A percentile compares a stretch with the other conserved stretches of the same genome.
These are phyloP conservation scores for Perilla frutescens DNA, from an alignment of 257 asterid genomes.

Conservation along the genomic window DNA sequence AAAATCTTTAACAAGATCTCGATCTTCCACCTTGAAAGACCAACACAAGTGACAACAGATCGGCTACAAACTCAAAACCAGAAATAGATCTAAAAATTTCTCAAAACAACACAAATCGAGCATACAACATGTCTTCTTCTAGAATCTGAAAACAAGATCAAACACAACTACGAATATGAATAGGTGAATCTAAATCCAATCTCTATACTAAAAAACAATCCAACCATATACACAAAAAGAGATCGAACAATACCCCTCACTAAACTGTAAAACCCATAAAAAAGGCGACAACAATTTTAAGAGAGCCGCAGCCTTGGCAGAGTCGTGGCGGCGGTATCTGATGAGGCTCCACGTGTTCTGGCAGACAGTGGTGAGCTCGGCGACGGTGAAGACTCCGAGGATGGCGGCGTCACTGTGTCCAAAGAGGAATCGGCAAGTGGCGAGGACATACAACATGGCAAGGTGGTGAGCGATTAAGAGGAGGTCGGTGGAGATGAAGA, in stretches of 20 bases:
- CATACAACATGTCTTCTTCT: too few species aligned
- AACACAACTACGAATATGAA: too few species aligned
- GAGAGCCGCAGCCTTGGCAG: constrained; percentile 49
- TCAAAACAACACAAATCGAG: too few species aligned
- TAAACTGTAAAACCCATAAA: constrained; percentile 55
- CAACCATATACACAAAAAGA: constrained; percentile 48
- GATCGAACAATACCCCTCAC: constrained; percentile 83
- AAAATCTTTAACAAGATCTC: too few species aligned
- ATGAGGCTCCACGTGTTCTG: constrained; percentile 85
- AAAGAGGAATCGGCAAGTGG: constrained; percentile 45
- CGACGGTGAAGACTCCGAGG: constrained; percentile 61
- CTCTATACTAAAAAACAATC: constrained; percentile 34
- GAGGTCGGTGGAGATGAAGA: constrained; percentile 54
- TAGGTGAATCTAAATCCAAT: neutral
- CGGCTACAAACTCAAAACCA: too few species aligned
- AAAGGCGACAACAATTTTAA: constrained; percentile 62
- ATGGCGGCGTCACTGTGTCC: constrained; percentile 55
- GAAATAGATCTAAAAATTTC: too few species aligned
- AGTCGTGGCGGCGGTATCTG: constrained; percentile 49
- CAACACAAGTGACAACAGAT: too few species aligned
- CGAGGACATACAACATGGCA: constrained; percentile 70
- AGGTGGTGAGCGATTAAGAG: constrained; percentile 76
- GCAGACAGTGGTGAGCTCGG: constrained; percentile 71
- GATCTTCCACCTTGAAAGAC: too few species aligned
- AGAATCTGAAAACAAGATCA: too few species aligned